These are phyloP conservation scores for Talaromyces sp. DNA, from an alignment of 2,329 filamentous ascomycete species.

Conservation along the genomic window DNA sequence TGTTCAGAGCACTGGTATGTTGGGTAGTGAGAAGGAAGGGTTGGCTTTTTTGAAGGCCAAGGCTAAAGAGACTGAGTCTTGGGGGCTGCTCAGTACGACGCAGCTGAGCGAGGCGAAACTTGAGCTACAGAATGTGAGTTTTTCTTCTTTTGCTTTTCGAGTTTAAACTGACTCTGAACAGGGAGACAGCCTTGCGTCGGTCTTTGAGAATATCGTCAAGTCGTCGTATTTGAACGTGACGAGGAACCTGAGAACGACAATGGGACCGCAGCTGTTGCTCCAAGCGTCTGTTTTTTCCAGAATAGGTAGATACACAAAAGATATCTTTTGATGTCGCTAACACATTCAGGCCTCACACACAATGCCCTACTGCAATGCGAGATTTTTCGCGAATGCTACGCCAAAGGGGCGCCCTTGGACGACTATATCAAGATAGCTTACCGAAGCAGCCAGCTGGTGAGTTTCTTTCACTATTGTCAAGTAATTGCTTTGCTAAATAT, in stretches of 20 bases:
- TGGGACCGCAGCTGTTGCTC: slow-evolving; percentile 68
- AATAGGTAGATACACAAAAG: slow-evolving; percentile 51
- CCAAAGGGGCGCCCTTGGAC: slow-evolving; percentile 59
- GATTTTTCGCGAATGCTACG: slow-evolving; percentile 69
- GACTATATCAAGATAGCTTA: slow-evolving; percentile 72
- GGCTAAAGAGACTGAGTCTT: slow-evolving; percentile 80
- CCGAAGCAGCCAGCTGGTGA: slow-evolving; percentile 59
- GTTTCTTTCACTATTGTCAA: slow-evolving; percentile 7
- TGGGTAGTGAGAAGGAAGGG: slow-evolving; percentile 73
- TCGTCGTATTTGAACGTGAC: slow-evolving; percentile 77
- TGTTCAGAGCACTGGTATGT: slow-evolving; percentile 64
- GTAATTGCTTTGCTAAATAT: neutral
- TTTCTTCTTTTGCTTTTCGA: slow-evolving; percentile 17
- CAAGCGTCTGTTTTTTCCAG: slow-evolving; percentile 69
- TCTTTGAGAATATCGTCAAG: slow-evolving; percentile 74
- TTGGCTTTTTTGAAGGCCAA: slow-evolving; percentile 78
- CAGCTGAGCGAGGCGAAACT: slow-evolving; percentile 81
- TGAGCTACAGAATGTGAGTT: slow-evolving; percentile 64
- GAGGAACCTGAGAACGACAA: slow-evolving; percentile 64
- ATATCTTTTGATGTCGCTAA: slow-evolving; percentile 16
- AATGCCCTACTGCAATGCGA: slow-evolving; percentile 57
- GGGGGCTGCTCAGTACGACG: slow-evolving; percentile 75
- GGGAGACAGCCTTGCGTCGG: slow-evolving; percentile 53
- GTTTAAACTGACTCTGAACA: slow-evolving; percentile 27
- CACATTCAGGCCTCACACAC: slow-evolving; percentile 44